Evolutionary conservation across 805 yeast genomes (phyloP).

Genomic region (Candida namnaoensis): DNA sequence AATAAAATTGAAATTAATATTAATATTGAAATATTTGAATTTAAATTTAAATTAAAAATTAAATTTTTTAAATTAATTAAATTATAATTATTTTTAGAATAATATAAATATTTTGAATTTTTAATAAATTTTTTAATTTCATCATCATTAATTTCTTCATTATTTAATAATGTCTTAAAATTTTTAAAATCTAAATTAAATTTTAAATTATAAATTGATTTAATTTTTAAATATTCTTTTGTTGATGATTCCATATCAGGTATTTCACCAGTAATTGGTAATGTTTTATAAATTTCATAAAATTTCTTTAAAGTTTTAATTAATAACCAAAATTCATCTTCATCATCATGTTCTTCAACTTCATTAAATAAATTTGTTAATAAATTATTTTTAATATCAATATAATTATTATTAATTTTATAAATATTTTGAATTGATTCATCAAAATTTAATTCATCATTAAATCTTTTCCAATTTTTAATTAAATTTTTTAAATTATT

Average conservation of each 20-base stretch:
- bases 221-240: constrained; percentile 46
- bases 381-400: neutral
- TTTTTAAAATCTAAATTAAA: constrained; percentile 37
- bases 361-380: neutral
- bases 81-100: constrained; percentile 1
- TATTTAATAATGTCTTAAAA: constrained; percentile 24
- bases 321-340: constrained; percentile 50
- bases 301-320: constrained; percentile 46
- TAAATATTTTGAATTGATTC: constrained; percentile 41
- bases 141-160: constrained; percentile 17
- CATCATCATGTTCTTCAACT: neutral
- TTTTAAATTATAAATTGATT: constrained; percentile 46
- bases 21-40: no score
- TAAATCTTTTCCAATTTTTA: constrained; percentile 25
- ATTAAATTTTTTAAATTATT: constrained; percentile 28
- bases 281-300: constrained; percentile 27
- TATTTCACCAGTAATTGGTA: constrained; percentile 68
- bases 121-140: constrained; percentile 47
- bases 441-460: constrained; percentile 34
- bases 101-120: constrained; percentile 40
- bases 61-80: neutral
- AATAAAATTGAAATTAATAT: no score
- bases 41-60: no score
- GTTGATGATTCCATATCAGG: constrained; percentile 91
- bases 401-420: constrained; percentile 18